Base-by-base conservation (phyloP, 371 early-diverging fungal species). In the Chytridium lagenaria region DNA sequence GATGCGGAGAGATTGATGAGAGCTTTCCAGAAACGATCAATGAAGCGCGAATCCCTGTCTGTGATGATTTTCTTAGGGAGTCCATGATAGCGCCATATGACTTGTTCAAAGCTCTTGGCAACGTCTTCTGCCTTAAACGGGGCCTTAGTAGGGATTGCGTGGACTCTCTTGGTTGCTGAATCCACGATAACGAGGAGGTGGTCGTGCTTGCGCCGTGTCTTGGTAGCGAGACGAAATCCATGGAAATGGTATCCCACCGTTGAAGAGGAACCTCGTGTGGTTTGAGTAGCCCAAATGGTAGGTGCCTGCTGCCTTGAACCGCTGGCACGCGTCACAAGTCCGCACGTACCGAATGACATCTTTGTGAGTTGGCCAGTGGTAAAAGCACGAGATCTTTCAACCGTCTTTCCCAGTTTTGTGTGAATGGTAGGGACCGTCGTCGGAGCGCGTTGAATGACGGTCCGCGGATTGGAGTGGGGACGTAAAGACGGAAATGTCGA, bases 41-140 rank as follows among this genome's bases (percentile, higher is more conserved):
- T 81, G 63, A 90, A 90, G 68, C 76, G 74, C 2, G 85, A 66
- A 31, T 83, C 87, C 0, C 81, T 73, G 66, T 83, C 86, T 0
- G 84, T 76, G 0, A 84, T 67, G 26, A 86, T 83, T 0, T 31
- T 26, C 16, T 50, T 19, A 0, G 86, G 82, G 1, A 82, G 22
- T 0, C 85, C 82, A 38, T 81, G 85, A 5, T 74, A 55, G 15
- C 70, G 66, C 2, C 72, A 73, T 0, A 85, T 61, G 15, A 77
- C 15, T n/a, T 61, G 30, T 1, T 80, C n/a, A 64, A 84, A 84
- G 1, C 82, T 59, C 1, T 71, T 34, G 23, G 81, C 85, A 0
- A 77, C 67, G 1, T 66, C 73, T 55, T 69, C 66, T 2, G 86
- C 81, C 0, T 75, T 75, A 0, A 39, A 65, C 0, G 73, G 30